phyloP scores from a whole-genome alignment of 768 basidiomycete species.

The Crucibulum laeve region DNA sequence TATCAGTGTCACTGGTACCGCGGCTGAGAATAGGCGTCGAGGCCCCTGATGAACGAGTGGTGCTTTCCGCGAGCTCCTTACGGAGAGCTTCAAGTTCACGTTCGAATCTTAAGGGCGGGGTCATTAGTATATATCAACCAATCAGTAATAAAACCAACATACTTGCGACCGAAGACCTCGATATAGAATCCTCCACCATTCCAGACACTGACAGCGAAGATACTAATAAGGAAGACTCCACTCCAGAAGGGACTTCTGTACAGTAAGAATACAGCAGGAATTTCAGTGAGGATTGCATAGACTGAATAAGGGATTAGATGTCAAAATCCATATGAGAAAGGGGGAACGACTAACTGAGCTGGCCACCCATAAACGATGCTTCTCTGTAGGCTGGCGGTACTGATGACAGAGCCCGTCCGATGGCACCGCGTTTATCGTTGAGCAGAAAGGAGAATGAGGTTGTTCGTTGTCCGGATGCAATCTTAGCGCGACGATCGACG shows the following conservation, averaged over 20 bases:
- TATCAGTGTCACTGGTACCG: slow-evolving; percentile 35
- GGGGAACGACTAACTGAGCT: slow-evolving; percentile 53
- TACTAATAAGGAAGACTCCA: slow-evolving; percentile 67
- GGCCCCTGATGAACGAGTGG: slow-evolving; percentile 31
- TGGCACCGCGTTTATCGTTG: slow-evolving; percentile 81
- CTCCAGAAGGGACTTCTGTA: slow-evolving; percentile 82
- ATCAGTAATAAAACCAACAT: slow-evolving; percentile 26
- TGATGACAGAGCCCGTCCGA: slow-evolving; percentile 65
- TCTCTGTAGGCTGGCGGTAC: slow-evolving; percentile 62
- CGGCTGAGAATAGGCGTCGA: slow-evolving; percentile 47
- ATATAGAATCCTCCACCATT: slow-evolving; percentile 96
- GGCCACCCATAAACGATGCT: slow-evolving; percentile 77
- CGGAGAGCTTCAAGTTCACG: slow-evolving; percentile 86
- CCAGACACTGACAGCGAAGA: slow-evolving; percentile 89
- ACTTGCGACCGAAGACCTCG: slow-evolving; percentile 97
- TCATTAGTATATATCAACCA: slow-evolving; percentile 10
- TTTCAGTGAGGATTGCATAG: slow-evolving; percentile 81
- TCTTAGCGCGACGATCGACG: slow-evolving; percentile 83
- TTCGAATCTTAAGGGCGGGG: slow-evolving; percentile 62
- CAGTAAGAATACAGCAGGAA: slow-evolving; percentile 79
- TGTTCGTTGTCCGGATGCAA: slow-evolving; percentile 85
- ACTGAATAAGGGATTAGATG: slow-evolving; percentile 34
- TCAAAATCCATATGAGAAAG: slow-evolving; percentile 6
- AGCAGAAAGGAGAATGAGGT: slow-evolving; percentile 88
- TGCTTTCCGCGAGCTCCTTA: slow-evolving; percentile 80